Conservation (phyloP, 2,329 filamentous ascomycete genomes). For the Salinomyces thailandicus region DNA sequence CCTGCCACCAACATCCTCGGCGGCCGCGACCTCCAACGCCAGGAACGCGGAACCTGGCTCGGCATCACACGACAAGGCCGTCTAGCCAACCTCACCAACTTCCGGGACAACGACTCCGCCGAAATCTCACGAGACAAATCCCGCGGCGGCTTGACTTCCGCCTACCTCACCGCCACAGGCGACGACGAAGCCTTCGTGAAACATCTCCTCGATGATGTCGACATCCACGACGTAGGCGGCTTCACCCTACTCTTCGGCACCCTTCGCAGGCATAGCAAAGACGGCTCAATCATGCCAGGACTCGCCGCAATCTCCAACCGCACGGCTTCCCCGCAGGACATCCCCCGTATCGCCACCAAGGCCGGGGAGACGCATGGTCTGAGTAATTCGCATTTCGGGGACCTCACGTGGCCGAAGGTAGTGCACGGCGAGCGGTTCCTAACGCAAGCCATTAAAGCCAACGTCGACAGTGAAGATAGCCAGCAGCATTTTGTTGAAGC, state of each 20-base stretch:
- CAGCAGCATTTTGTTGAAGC: slow-evolving; percentile 42
- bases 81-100: slow-evolving; percentile 54
- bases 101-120: slow-evolving; percentile 43
- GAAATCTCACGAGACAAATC: slow-evolving; percentile 38
- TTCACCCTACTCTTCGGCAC: slow-evolving; percentile 53
- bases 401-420: slow-evolving; percentile 53
- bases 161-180: slow-evolving; percentile 43
- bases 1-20: slow-evolving; percentile 48
- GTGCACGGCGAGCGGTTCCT: slow-evolving; percentile 46
- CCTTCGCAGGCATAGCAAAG: slow-evolving; percentile 22
- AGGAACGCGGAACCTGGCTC: slow-evolving; percentile 54
- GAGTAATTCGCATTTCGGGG: slow-evolving; percentile 51
- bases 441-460: slow-evolving; percentile 38
- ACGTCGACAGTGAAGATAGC: slow-evolving; percentile 29
- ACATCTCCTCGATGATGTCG: slow-evolving; percentile 44
- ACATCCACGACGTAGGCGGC: slow-evolving; percentile 49
- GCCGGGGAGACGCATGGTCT: slow-evolving; percentile 46
- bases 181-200: slow-evolving; percentile 43
- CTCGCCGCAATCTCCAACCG: slow-evolving; percentile 54
- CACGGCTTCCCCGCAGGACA: slow-evolving; percentile 40
- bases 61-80: slow-evolving; percentile 51
- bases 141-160: slow-evolving; percentile 50
- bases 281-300: slow-evolving; percentile 18
- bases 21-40: slow-evolving; percentile 50
- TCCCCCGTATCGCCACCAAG: slow-evolving; percentile 41